Percentiles rank a stretch among this genome's conserved stretches.
Evolutionary conservation across 1,284 basidiomycete genomes (phyloP).

Genomic region (Tilletiaria anomala): DNA sequence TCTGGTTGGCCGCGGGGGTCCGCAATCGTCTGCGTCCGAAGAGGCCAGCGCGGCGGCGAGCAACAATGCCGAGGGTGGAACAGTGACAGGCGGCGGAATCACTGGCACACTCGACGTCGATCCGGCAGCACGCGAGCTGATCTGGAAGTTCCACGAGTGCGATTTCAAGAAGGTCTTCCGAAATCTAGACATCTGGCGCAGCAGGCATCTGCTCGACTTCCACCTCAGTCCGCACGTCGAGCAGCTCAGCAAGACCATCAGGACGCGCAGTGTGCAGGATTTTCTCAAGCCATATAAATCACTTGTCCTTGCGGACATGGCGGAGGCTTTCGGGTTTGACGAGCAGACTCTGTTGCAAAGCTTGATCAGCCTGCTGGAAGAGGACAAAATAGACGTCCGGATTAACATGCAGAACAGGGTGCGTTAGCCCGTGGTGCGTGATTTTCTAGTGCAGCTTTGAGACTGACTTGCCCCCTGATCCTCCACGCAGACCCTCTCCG

Average conservation of each 20-base stretch:
- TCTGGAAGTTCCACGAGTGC: constrained; percentile 47
- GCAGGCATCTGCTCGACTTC: constrained; percentile 54
- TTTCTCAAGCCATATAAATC: constrained; percentile 73
- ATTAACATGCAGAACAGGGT: constrained; percentile 54
- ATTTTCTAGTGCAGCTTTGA: constrained; percentile 49
- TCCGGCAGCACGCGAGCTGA: constrained; percentile 61
- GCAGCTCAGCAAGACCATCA: constrained; percentile 44
- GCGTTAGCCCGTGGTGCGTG: constrained; percentile 61
- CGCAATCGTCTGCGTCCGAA: background rate
- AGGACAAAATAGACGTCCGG: constrained; percentile 57
- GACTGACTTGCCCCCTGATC: constrained; percentile 47
- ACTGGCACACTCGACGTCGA: constrained; percentile 63
- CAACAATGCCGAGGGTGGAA: constrained; percentile 56
- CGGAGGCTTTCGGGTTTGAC: constrained; percentile 64
- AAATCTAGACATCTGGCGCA: constrained; percentile 48
- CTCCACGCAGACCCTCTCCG: background rate
- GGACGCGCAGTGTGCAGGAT: constrained; percentile 44
- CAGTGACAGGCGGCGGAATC: constrained; percentile 70
- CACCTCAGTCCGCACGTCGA: constrained; percentile 52
- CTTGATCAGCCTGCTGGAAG: constrained; percentile 58
- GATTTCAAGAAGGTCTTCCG: background rate
- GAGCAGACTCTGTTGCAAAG: constrained; percentile 54
- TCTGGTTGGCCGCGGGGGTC: background rate
- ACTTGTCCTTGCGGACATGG: constrained; percentile 64
- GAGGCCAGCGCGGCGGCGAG: constrained; percentile 55